phyloP scores from a whole-genome alignment of 768 basidiomycete genomes.

The Serpula lacrymans region DNA sequence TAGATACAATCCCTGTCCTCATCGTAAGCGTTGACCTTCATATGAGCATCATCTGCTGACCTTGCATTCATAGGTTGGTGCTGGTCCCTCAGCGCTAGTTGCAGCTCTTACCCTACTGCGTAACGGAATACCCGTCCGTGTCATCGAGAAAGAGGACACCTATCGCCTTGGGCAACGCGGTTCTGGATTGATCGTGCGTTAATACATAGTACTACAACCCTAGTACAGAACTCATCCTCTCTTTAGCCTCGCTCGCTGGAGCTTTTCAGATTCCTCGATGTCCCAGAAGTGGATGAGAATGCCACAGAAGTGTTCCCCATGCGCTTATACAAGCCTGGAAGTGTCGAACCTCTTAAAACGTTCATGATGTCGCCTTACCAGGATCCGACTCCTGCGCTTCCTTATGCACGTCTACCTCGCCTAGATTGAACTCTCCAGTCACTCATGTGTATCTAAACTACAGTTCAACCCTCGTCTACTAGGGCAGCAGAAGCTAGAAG shows the following conservation, averaged over 20 bases:
- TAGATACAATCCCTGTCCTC: constrained; percentile 4
- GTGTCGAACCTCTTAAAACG: constrained; percentile 17
- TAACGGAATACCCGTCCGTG: constrained; percentile 8
- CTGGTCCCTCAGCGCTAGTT: constrained; percentile 8
- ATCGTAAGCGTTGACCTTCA: not conserved
- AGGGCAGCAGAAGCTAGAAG: constrained; percentile 23
- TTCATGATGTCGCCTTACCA: constrained; percentile 11
- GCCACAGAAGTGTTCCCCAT: constrained; percentile 1
- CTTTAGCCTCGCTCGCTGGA: constrained; percentile 26
- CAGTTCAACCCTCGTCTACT: constrained; percentile 19
- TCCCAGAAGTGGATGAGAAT: constrained; percentile 10
- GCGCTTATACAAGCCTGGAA: constrained; percentile 12
- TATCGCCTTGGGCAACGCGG: not conserved
- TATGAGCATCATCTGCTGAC: not conserved
- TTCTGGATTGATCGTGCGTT: too few relatives aligned
- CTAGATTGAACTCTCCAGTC: not conserved
- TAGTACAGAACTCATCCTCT: too few relatives aligned
- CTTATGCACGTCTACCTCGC: not conserved
- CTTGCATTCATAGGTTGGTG: constrained; percentile 7
- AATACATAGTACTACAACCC: too few relatives aligned
- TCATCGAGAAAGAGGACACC: not conserved
- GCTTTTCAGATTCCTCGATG: constrained; percentile 21
- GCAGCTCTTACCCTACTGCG: constrained; percentile 5
- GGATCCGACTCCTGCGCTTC: not conserved
- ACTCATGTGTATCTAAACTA: not conserved